Base-by-base conservation (phyloP, 2,329 filamentous ascomycete species). In the Dactylonectria macrodidyma region DNA sequence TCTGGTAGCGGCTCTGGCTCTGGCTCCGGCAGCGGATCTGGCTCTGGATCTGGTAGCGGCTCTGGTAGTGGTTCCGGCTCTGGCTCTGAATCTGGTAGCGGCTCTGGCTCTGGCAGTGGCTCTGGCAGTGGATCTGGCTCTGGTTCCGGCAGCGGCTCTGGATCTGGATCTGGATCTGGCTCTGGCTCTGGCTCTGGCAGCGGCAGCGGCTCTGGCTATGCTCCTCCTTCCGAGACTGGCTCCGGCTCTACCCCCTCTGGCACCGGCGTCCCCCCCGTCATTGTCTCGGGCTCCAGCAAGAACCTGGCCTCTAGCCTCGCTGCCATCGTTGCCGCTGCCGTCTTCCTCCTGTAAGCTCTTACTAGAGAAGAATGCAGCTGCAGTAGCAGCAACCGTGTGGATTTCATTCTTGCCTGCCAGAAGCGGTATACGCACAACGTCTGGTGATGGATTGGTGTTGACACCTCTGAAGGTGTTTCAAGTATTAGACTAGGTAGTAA, bases 221-320 rank as follows among this genome's bases (percentile, higher is more conserved):
- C 14, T 41, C 38, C 38, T 41, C 26, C 26, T 19, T 36, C 60
- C 22, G 51, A 30, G 26, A 30, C 26, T 30, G 26, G 26, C 26
- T 7, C 4, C 26, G 9, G 47, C n/a, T 2, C 2, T 41, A 11
- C n/a, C 50, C 12, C 55, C 24, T 6, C 51, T 33, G 51, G 66
- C 58, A 64, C 52, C 33, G 51, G 66, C 58, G 62, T 48, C 6
- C 63, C 67, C 33, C 65, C 70, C n/a, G 68, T 77, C 30, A 66
- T 77, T 59, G 72, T 66, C 24, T 71, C 73, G n/a, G 74, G 72
- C 33, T 67, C 76, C 19, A 69, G 63, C 58, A 68, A 77, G 75
- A 71, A 76, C 62, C 68, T 74, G 30, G 68, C 64, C 41, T 64
- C 71, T 26, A 72, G 75, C 47, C 36, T 77, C 38, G 72, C 73